Percentiles rank a stretch among this genome's conserved stretches.
Evolutionary conservation across 352 stramenopile genomes (phyloP).

Genomic region (Blastocystis sp.): DNA sequence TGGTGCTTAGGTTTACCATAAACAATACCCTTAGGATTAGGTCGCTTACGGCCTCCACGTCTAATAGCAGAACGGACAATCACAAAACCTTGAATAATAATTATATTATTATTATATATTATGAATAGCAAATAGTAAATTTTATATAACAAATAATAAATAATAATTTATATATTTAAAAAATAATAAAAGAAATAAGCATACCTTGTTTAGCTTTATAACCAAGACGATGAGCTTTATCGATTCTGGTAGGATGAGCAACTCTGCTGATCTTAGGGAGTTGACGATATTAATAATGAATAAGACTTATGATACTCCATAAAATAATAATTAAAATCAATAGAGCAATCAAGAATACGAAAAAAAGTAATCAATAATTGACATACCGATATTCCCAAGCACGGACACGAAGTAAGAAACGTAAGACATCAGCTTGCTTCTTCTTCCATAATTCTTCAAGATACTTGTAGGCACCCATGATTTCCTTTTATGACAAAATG

Average conservation of each 20-base stretch:
- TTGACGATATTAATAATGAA: slow-evolving; percentile 80
- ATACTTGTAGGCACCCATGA: slow-evolving; percentile 99
- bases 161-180: too few species aligned
- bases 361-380: not conserved
- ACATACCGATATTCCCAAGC: slow-evolving; percentile 63
- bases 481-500: slow-evolving; percentile 39
- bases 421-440: slow-evolving; percentile 97
- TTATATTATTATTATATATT: too few species aligned
- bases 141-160: too few species aligned
- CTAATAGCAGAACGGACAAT: slow-evolving; percentile 86
- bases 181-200: too few species aligned
- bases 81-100: slow-evolving; percentile 84
- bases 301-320: not conserved
- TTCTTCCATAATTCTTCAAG: slow-evolving; percentile 46
- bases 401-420: slow-evolving; percentile 93
- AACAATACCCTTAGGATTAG: slow-evolving; percentile 97
- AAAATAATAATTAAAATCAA: not conserved
- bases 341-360: not conserved
- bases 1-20: slow-evolving; percentile 99
- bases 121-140: too few species aligned
- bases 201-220: slow-evolving; percentile 99
- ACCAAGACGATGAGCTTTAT: slow-evolving; percentile 94
- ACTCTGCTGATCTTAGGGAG: slow-evolving; percentile 79
- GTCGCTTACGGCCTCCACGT: slow-evolving; percentile 91
- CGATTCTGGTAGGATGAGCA: slow-evolving; percentile 75